Evolutionary conservation across 805 yeast species (phyloP).

Genomic region (Wickerhamiella azyma): DNA sequence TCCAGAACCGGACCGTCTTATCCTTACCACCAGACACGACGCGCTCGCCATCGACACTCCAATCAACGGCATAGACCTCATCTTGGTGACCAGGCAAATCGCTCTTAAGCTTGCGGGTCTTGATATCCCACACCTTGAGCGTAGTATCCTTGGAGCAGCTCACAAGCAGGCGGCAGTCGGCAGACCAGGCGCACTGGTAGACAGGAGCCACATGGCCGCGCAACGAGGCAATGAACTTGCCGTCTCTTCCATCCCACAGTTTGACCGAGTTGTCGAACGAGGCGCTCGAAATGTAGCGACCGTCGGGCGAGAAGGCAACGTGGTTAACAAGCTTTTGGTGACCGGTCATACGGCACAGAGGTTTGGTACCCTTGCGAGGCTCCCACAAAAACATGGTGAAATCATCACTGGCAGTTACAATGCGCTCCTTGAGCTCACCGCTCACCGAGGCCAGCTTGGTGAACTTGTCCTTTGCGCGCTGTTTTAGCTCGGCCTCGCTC

Average conservation of each 20-base stretch:
- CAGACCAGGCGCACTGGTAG: constrained; percentile 95
- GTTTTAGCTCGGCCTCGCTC: constrained; percentile 29
- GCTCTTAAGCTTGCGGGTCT: constrained; percentile 66
- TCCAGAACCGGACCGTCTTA: constrained; percentile 87
- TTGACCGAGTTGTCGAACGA: constrained; percentile 93
- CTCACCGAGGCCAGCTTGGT: constrained; percentile 48
- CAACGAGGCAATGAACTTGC: constrained; percentile 76
- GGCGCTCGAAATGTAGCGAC: constrained; percentile 76
- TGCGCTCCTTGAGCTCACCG: constrained; percentile 50
- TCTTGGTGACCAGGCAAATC: constrained; percentile 95
- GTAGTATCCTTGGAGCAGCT: constrained; percentile 95
- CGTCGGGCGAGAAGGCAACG: constrained; percentile 92
- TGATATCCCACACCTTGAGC: constrained; percentile 88
- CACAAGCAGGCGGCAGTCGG: constrained; percentile 80
- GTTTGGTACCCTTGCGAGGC: constrained; percentile 66
- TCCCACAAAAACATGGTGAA: constrained; percentile 98
- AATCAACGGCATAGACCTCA: constrained; percentile 93
- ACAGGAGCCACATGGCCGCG: constrained; percentile 98
- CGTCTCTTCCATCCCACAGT: constrained; percentile 90
- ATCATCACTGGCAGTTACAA: constrained; percentile 93
- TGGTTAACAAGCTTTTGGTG: constrained; percentile 95
- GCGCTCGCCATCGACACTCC: constrained; percentile 89
- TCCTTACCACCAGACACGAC: constrained; percentile 99
- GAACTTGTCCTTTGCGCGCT: constrained; percentile 47
- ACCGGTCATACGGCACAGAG: constrained; percentile 88